Percentiles rank a stretch among this genome's conserved stretches.
phyloP scores from a whole-genome alignment of 352 stramenopile species.

The Phytophthora aleatoria region DNA sequence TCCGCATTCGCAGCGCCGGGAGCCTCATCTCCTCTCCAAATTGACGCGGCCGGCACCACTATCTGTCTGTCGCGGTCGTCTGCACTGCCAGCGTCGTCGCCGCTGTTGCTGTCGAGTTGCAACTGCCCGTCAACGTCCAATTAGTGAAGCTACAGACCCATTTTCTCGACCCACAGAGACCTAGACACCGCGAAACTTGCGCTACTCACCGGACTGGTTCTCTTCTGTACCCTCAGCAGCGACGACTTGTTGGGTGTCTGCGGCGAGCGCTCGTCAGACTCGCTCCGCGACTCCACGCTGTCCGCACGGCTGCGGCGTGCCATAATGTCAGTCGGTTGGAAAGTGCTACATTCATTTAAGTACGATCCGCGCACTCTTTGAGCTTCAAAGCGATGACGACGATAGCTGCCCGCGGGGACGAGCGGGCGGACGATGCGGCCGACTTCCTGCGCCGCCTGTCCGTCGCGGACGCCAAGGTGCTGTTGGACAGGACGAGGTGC shows the following conservation, averaged over 20 bases:
- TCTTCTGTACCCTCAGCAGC: constrained; percentile 37
- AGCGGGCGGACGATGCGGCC: constrained; percentile 30
- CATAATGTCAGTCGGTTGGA: constrained; percentile 12
- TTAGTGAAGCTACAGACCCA: background rate
- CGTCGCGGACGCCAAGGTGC: constrained; percentile 81
- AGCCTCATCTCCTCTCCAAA: constrained; percentile 29
- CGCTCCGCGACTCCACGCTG: constrained; percentile 19
- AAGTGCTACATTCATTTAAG: constrained; percentile 16
- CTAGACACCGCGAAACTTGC: background rate
- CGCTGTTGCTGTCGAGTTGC: constrained; percentile 27
- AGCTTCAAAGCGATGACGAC: constrained; percentile 5
- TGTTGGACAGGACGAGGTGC: constrained; percentile 79
- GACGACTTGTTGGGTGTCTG: constrained; percentile 22
- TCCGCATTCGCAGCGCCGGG: constrained; percentile 23
- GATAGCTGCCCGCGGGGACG: constrained; percentile 4
- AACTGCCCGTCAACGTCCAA: constrained; percentile 20
- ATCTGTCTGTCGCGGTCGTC: constrained; percentile 23
- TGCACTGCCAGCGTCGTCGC: constrained; percentile 20
- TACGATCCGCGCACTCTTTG: constrained; percentile 11
- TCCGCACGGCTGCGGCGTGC: background rate
- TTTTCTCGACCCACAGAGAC: background rate
- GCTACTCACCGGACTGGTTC: constrained; percentile 21
- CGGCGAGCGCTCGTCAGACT: constrained; percentile 27
- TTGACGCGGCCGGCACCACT: constrained; percentile 15
- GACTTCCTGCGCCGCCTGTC: constrained; percentile 83